Evolutionary conservation across 2,329 filamentous ascomycete genomes (phyloP), one percentile per base, ranked within the genome.

Genomic region (Diaporthe eres): DNA sequence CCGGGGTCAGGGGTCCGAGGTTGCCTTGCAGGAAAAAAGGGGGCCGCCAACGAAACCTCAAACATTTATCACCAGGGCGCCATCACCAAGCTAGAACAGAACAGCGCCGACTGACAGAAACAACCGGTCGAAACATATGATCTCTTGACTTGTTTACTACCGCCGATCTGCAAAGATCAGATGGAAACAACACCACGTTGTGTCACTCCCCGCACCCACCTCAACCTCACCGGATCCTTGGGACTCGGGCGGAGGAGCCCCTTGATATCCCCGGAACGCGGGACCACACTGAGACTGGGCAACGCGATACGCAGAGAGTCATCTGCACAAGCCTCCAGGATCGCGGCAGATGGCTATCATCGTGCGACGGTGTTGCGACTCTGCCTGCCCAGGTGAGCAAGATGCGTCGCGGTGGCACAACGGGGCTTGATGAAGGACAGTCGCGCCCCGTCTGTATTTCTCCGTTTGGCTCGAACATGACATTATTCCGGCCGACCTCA

Each of bases 401-500:
- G 22, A 68, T 53, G 22, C 47, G 13, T 53, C 55, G n/a, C 39
- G 4, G 51, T 63, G 71, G 47, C 71, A 65, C 57, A 63, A 37
- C 58, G 58, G 71, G 58, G 58, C 71, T 60, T 63, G 71, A 73
- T 73, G 71, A 73, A 73, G 71, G 71, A 65, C 71, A 65, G 39
- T 39, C 17, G 34, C 47, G 44, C 71, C 44, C 55, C 71, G 55
- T 47, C 44, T 22, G 57, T 22, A 42, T 72, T 31, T 63, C 44
- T 72, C 57, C 34, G 57, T 53, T 22, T 60, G 57, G 68, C 47
- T 39, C 65, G 3, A 28, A 39, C 65, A 53, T 68, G 65, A 53
- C 57, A 68, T 68, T 68, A 39, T 68, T 53, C 65, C 65, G 65
- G 68, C 37, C 68, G 53, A 57, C 55, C 42, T 72, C 44, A 63